Conservation (phyloP, 805 yeast genomes). For the Kockiozyma suomiensis region DNA sequence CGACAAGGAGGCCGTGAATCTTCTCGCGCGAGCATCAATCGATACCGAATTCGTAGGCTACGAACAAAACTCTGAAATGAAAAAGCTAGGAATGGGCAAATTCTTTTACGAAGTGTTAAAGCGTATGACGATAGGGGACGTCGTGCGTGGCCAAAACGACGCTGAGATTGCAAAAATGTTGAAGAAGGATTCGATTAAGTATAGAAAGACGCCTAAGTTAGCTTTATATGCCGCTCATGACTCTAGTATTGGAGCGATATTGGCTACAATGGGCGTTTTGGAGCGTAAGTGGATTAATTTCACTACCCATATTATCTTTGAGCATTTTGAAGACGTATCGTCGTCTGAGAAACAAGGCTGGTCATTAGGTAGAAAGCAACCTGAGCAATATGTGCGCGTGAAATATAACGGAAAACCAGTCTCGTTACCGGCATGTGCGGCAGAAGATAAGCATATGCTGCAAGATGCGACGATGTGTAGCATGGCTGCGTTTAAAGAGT, state of each 20-base stretch:
- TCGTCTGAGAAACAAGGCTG: background rate
- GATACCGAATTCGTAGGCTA: conserved; percentile 27
- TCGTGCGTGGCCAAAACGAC: conserved; percentile 10
- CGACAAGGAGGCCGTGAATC: conserved; percentile 16
- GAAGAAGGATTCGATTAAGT: background rate
- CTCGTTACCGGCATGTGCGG: conserved; percentile 27
- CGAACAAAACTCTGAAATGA: conserved; percentile 18
- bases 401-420: conserved; percentile 33
- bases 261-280: conserved; percentile 32
- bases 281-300: conserved; percentile 32
- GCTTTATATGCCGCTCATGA: conserved; percentile 36
- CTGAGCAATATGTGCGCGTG: conserved; percentile 26
- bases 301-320: conserved; percentile 33
- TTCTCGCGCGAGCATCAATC: conserved; percentile 23
- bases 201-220: conserved; percentile 14
- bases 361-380: background rate
- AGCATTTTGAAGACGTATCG: conserved; percentile 19
- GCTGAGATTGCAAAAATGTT: conserved; percentile 17
- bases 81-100: conserved; percentile 29
- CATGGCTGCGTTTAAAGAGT: conserved; percentile 16
- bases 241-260: conserved; percentile 32
- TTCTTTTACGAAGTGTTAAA: conserved; percentile 28
- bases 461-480: conserved; percentile 26
- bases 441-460: conserved; percentile 6
- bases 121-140: conserved; percentile 29